Evolutionary conservation across 2,329 filamentous ascomycete genomes (phyloP), one percentile per base, ranked within the genome.

Genomic region (Paecilomyces niveus): DNA sequence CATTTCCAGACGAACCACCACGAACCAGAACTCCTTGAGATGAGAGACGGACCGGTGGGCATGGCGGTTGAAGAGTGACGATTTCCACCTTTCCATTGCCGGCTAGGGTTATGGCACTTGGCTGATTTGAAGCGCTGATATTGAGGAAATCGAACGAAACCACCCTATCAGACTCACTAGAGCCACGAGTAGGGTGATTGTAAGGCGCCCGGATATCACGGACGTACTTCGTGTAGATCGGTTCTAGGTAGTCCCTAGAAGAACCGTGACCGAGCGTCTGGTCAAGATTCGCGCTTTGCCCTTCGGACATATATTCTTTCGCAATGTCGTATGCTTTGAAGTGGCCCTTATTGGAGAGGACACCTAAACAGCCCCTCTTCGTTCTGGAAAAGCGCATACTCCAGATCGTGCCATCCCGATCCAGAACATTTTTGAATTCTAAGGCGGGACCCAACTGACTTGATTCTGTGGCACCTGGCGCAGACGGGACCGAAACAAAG

Each of bases 71-170:
- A 18, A 81, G 72, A 31, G 77, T 80, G 32, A 80, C 64, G 6
- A 84, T 71, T 35, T 78, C 76, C 3, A 86, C 72, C 22, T 77
- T 72, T 4, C 81, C 79, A 63, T 81, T 78, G 3, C 80, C 78
- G 54, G 80, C 74, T 3, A 87, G 70, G 1, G 79, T 78, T 55
- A 87, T 70, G 26, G 82, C 76, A 60, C 77, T 79, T 50, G 83
- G 79, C 49, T 80, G 79, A n/a, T 73, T 70, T 3, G 75, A 74
- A 13, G 72, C 72, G 35, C 74, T 76, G 51, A 78, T 68, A 53
- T 79, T 78, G 58, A 85, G 76, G 69, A 85, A 87, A 63, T 87
- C 85, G 63, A 86, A 87, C 0, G 83, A 82, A 15, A 86, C 80
- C 18, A 85, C 72, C 18, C 80, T 76, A 29, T 77, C 70, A 15